phyloP scores from a whole-genome alignment of 306 rosid genomes.

The Sphenostylis stenocarpa region DNA sequence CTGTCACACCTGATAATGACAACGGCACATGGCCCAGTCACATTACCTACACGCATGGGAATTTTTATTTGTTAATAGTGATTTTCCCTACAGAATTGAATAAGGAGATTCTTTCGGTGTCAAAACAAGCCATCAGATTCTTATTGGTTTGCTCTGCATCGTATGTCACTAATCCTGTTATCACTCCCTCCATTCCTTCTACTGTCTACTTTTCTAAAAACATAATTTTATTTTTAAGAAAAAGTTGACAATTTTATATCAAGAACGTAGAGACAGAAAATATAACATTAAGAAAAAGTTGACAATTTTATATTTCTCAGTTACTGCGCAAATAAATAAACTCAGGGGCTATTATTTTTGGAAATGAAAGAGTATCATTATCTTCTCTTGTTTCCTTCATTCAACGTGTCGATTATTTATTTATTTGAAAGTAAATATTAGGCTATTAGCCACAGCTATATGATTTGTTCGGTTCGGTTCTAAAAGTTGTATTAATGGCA shows the following conservation, averaged over 20 bases:
- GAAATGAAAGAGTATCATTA: not conserved
- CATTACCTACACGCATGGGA: constrained; percentile 31
- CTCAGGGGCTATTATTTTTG: not conserved
- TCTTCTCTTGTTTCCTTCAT: not conserved
- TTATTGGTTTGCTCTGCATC: not conserved
- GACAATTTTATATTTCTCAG: too few relatives aligned
- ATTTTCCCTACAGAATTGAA: too few relatives aligned
- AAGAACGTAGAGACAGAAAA: too few relatives aligned
- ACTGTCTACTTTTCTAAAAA: too few relatives aligned
- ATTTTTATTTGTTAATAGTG: too few relatives aligned
- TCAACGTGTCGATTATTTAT: not conserved
- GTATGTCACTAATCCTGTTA: too few relatives aligned
- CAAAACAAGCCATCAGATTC: not conserved
- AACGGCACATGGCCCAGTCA: constrained; percentile 27
- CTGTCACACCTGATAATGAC: constrained; percentile 15
- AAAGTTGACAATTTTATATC: too few relatives aligned
- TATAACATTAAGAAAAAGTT: too few relatives aligned
- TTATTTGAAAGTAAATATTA: not conserved
- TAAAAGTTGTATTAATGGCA: not conserved
- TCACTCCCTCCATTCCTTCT: too few relatives aligned
- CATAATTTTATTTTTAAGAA: too few relatives aligned
- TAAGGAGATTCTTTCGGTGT: not conserved
- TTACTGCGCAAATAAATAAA: too few relatives aligned
- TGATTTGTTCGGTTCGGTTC: not conserved
- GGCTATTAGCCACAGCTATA: not conserved